Evolutionary conservation across 2,329 filamentous ascomycete genomes (phyloP).

Genomic region (Sordariomycetes sp.): DNA sequence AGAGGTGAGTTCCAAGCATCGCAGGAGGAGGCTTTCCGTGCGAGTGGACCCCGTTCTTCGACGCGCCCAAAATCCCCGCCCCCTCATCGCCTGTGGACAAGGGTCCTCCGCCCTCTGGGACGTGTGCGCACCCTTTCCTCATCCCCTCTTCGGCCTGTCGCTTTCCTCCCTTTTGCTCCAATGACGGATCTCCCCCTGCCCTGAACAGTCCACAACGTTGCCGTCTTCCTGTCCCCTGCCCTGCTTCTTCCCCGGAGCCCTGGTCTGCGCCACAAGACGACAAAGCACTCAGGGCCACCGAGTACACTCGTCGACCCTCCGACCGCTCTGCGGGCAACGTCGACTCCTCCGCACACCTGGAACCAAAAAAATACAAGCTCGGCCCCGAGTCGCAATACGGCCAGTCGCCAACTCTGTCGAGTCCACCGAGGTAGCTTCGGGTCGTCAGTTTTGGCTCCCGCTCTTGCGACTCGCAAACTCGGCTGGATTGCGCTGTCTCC

Average conservation of each 20-base stretch:
- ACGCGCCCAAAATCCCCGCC: slow-evolving; percentile 4
- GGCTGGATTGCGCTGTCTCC: not conserved
- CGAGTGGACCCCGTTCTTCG: not conserved
- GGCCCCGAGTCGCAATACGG: not conserved
- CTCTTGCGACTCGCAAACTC: not conserved
- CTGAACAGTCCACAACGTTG: not conserved
- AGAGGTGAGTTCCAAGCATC: not conserved
- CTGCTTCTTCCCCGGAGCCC: slow-evolving; percentile 1
- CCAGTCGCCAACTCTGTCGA: not conserved
- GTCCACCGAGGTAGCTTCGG: not conserved
- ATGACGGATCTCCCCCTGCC: not conserved
- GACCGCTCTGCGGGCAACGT: not conserved
- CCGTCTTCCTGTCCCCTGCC: not conserved
- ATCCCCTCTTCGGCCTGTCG: not conserved
- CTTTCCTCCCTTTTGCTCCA: not conserved
- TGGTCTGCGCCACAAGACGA: slow-evolving; percentile 4
- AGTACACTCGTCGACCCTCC: not conserved
- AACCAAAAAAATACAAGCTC: not conserved
- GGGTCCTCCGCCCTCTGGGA: not conserved
- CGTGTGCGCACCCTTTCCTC: not conserved
- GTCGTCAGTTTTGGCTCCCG: not conserved
- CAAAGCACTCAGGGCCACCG: not conserved
- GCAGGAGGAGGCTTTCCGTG: not conserved
- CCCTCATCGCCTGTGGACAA: not conserved
- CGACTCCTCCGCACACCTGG: not conserved